Base-by-base conservation (phyloP, 805 yeast genomes). In the Metschnikowia hibisci region DNA sequence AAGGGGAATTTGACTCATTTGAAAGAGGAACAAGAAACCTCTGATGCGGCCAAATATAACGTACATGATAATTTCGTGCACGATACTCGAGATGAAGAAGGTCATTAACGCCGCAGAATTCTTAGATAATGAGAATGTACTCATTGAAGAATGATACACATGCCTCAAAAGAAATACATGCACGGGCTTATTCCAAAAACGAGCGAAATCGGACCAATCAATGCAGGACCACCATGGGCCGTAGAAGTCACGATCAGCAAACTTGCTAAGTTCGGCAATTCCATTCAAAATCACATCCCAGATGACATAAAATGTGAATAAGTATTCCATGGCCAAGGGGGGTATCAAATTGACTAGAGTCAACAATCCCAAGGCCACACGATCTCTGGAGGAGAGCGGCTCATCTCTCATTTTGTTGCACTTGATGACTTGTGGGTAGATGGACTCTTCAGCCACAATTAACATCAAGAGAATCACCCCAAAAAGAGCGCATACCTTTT, bases 191-290 rank as follows among this genome's bases (percentile, higher is more conserved):
- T 93, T 93, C 99, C 99, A 95, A 48, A 85, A 81, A 51, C 97
- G 74, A 9, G 96, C 84, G 62, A 87, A 93, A 59, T 90, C 90
- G 44, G 86, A 86, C 96, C 97, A 93, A 32, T 87, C 84, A 14
- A 84, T 80, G 48, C 95, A 86, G 54, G 90, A 87, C 99, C 99
- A 93, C 99, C 99, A 95, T 34, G 88, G 86, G 3, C 95, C 91
- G 59, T 95, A 93, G 63, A 93, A 93, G 52, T 85, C 85, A 39
- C 99, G 78, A 61, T 93, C 97, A 4, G 87, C 96, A 65, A 82
- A 95, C 41, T 74, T 58, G 12, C 96, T 82, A 30, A 91, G 68
- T 61, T 93, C 99, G 0, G 96, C 98, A 54, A 95, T 77, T 18
- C 85, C 84, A 58, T 90, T 91, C 54, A 90, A 69, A 39, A 91